phyloP scores from a whole-genome alignment of 1,284 basidiomycete species.

The Volvariella surrecta region DNA sequence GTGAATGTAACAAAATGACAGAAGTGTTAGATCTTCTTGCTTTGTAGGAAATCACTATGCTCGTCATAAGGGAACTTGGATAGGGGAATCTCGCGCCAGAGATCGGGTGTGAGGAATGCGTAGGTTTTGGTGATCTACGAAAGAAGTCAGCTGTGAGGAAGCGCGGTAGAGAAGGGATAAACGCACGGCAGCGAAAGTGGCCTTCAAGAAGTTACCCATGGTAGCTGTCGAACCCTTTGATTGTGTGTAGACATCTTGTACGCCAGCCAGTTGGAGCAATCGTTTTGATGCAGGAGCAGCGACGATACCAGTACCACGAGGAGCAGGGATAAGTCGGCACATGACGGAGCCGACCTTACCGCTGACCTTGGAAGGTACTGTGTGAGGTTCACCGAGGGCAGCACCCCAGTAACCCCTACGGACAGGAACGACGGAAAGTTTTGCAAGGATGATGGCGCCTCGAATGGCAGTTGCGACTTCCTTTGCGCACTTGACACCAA shows the following conservation, averaged over 20 bases:
- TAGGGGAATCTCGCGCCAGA: conserved; percentile 93
- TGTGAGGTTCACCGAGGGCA: conserved; percentile 97
- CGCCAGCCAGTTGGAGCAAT: conserved; percentile 94
- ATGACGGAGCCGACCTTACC: conserved; percentile 99
- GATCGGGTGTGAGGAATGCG: conserved; percentile 93
- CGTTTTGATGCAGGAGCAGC: conserved; percentile 97
- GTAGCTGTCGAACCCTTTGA: conserved; percentile 98
- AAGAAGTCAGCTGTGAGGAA: conserved; percentile 5
- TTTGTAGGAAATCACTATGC: conserved; percentile 83
- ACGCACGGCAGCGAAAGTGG: conserved; percentile 90
- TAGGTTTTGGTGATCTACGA: conserved; percentile 93
- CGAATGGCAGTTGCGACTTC: conserved; percentile 99
- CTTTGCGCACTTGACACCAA: conserved; percentile 99
- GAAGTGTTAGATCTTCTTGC: too few species aligned
- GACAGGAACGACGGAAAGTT: conserved; percentile 93
- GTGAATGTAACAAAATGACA: too few species aligned
- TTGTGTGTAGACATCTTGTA: conserved; percentile 94
- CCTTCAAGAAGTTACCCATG: conserved; percentile 99
- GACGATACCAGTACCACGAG: conserved; percentile 98
- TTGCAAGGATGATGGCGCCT: conserved; percentile 96
- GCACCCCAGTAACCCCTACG: conserved; percentile 99
- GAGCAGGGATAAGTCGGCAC: conserved; percentile 98
- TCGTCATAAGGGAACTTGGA: conserved; percentile 91
- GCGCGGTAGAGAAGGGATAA: not conserved
- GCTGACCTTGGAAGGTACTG: conserved; percentile 96